Conservation (phyloP, 2,329 filamentous ascomycete species). For the Escovopsis weberi region DNA sequence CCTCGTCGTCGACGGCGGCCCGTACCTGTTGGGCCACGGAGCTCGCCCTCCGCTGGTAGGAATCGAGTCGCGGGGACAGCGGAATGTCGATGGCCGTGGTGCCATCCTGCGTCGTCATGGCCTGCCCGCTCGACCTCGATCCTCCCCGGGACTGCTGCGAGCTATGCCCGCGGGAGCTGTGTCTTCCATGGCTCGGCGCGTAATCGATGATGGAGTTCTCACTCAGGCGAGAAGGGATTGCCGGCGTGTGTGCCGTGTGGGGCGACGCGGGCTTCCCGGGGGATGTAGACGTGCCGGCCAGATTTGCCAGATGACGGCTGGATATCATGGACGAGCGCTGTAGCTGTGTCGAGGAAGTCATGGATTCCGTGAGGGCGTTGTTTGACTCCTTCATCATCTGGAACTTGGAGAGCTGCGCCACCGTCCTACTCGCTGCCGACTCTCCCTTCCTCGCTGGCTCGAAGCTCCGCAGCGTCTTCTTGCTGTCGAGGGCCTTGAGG, state of each 20-base stretch:
- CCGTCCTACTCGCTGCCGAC: slow-evolving; percentile 58
- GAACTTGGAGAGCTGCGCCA: slow-evolving; percentile 70
- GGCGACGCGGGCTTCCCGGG: slow-evolving; percentile 77
- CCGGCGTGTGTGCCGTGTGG: slow-evolving; percentile 83
- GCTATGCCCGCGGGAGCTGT: slow-evolving; percentile 16
- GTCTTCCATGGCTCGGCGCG: slow-evolving; percentile 13
- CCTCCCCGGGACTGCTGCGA: slow-evolving; percentile 12
- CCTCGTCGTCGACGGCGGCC: slow-evolving; percentile 40
- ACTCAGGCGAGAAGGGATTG: slow-evolving; percentile 83
- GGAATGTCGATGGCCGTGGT: slow-evolving; percentile 58
- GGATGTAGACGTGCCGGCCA: slow-evolving; percentile 63
- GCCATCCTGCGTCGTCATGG: slow-evolving; percentile 32
- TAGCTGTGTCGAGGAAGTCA: slow-evolving; percentile 77
- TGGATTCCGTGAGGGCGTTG: slow-evolving; percentile 76
- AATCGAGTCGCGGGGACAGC: slow-evolving; percentile 47
- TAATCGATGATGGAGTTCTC: slow-evolving; percentile 59
- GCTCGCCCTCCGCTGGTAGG: slow-evolving; percentile 47
- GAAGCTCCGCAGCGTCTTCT: slow-evolving; percentile 74
- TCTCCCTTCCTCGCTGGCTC: slow-evolving; percentile 53
- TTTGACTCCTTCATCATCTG: slow-evolving; percentile 83
- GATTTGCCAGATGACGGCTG: slow-evolving; percentile 43
- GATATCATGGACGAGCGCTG: slow-evolving; percentile 69
- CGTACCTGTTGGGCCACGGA: slow-evolving; percentile 53
- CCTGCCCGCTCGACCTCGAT: slow-evolving; percentile 20
- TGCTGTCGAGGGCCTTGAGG: slow-evolving; percentile 72